Evolutionary conservation across 208 protist genomes (phyloP), one percentile per base, ranked within the genome.

Genomic region (Leishmania tropica): DNA sequence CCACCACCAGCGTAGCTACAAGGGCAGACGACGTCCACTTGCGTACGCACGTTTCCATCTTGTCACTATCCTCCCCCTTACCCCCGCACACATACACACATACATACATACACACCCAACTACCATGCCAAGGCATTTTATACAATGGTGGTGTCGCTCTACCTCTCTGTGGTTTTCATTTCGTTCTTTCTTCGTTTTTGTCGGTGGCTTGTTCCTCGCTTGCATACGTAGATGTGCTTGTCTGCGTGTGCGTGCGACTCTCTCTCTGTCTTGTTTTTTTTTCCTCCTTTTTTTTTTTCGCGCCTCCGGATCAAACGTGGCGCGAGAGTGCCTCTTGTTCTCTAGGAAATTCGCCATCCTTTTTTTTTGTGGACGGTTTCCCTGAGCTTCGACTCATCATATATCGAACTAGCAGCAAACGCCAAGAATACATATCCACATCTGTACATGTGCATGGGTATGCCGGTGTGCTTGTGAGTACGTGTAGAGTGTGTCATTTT

Each of bases 121-220:
- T 17, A 73, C 40, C 68, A 73, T 31, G 68, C 42, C 68, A 47
- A 24, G 19, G 65, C 40, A 51, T 73, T 73, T 48, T 73, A 73
- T 73, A 73, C 68, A 31, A 42, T 4, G 68, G 4, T 31, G 68
- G 42, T 13, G 42, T 47, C 48, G 10, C 68, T 73, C 42, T 51
- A 24, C 68, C 11, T n/a, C 37, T 51, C 42, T 73, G 68, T 73
- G 17, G 7, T 6, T 42, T 42, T 51, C 11, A 13, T 31, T 47
- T 48, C 67, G 1, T 47, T 72, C 7, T 48, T 13, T 48, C 8
- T 17, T 21, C 24, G 15, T 56, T 0, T 1, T 64, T 51, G 4
- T 73, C 42, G 7, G 48, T 53, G 37, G 8, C 11, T 45, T 73
- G 42, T 11, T 71, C 35, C 40, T 71, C 37, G 65, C 35, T 37